Conservation (phyloP, 805 yeast genomes). For the Lipomyces spencermartinsiae region DNA sequence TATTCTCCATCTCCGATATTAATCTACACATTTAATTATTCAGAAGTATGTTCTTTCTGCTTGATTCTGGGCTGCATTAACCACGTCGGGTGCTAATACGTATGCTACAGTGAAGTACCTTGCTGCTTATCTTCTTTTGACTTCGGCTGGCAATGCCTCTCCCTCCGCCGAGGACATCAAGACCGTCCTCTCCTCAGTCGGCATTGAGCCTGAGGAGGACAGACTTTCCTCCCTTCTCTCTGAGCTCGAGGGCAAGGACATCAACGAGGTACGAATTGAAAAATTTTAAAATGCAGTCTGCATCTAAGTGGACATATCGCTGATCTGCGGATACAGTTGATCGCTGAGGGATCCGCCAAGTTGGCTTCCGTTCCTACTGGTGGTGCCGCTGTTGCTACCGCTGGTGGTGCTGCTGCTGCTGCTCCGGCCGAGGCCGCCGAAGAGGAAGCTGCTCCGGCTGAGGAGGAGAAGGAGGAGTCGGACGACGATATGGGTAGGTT, state of each 20-base stretch:
- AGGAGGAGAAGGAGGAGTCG: slow-evolving; percentile 65
- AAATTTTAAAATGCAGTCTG: neutral
- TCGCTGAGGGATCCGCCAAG: slow-evolving; percentile 94
- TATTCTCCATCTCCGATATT: slow-evolving; percentile 55
- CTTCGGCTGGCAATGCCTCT: slow-evolving; percentile 93
- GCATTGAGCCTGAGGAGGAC: slow-evolving; percentile 92
- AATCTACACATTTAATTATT: neutral
- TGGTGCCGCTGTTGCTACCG: slow-evolving; percentile 91
- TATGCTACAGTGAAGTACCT: slow-evolving; percentile 82
- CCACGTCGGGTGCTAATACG: neutral
- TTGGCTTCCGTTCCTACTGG: slow-evolving; percentile 98
- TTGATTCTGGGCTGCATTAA: neutral
- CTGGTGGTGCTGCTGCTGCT: slow-evolving; percentile 73
- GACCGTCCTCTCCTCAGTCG: slow-evolving; percentile 89
- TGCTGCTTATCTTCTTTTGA: slow-evolving; percentile 98
- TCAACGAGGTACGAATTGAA: slow-evolving; percentile 58
- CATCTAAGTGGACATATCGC: neutral
- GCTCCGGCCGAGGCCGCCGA: slow-evolving; percentile 74
- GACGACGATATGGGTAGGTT: slow-evolving; percentile 77
- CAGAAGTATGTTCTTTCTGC: slow-evolving; percentile 6
- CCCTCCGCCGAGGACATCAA: slow-evolving; percentile 94
- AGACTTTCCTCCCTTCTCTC: slow-evolving; percentile 79
- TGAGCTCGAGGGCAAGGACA: slow-evolving; percentile 92
- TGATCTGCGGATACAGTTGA: slow-evolving; percentile 52
- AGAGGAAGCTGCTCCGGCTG: slow-evolving; percentile 73